Evolutionary conservation across 2,329 filamentous ascomycete species (phyloP).

Genomic region (Alternaria novae-zelandiae): DNA sequence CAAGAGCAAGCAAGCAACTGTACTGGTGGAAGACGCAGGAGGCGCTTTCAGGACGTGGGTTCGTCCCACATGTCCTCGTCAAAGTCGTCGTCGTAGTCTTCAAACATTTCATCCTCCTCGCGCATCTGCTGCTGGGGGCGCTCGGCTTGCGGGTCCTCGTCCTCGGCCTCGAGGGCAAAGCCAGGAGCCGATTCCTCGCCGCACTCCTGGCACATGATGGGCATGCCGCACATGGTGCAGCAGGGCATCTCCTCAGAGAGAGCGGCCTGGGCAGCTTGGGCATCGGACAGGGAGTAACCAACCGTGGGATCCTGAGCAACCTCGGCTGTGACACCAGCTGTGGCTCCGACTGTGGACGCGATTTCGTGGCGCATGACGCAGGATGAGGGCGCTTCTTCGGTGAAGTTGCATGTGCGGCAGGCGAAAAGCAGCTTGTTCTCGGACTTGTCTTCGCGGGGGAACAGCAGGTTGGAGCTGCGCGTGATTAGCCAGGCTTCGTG

Average conservation of each 20-base stretch:
- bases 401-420: slow-evolving; percentile 93
- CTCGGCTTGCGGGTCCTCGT: slow-evolving; percentile 36
- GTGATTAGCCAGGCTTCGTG: slow-evolving; percentile 8
- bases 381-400: slow-evolving; percentile 81
- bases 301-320: slow-evolving; percentile 98
- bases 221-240: slow-evolving; percentile 65
- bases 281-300: slow-evolving; percentile 62
- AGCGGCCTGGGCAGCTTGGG: slow-evolving; percentile 34
- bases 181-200: slow-evolving; percentile 54
- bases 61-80: slow-evolving; percentile 41
- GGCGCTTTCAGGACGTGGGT: slow-evolving; percentile 37
- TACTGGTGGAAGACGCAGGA: slow-evolving; percentile 23
- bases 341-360: slow-evolving; percentile 89
- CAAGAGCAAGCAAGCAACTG: slow-evolving; percentile 46
- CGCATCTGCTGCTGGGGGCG: slow-evolving; percentile 23
- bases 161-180: slow-evolving; percentile 54
- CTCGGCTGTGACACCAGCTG: slow-evolving; percentile 95
- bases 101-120: slow-evolving; percentile 13
- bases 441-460: slow-evolving; percentile 90
- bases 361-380: slow-evolving; percentile 97
- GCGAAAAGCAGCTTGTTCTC: slow-evolving; percentile 89
- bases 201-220: slow-evolving; percentile 62
- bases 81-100: slow-evolving; percentile 30
- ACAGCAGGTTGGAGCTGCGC: slow-evolving; percentile 88
- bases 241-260: slow-evolving; percentile 50